Evolutionary conservation across 2,329 filamentous ascomycete species (phyloP).

Genomic region (Colletotrichum sp.): DNA sequence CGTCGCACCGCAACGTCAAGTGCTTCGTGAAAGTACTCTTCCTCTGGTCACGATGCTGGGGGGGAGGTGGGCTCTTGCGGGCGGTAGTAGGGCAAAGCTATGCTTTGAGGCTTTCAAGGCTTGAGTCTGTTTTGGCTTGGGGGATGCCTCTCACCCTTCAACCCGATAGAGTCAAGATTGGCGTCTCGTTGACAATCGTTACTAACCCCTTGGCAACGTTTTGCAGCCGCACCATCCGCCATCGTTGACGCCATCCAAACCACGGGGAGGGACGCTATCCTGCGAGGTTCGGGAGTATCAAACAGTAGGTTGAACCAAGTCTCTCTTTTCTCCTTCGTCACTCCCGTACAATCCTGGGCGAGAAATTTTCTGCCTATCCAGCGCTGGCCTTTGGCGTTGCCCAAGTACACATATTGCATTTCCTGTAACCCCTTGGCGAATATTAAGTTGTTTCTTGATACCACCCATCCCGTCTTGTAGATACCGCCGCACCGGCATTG

Average conservation of each 20-base stretch:
- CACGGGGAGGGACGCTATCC: conserved; percentile 91
- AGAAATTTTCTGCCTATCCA: neutral
- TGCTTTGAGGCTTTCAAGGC: neutral
- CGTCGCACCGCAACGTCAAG: neutral
- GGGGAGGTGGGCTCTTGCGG: neutral
- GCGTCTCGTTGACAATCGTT: neutral
- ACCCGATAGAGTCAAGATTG: conserved; percentile 1
- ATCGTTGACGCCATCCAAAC: conserved; percentile 89
- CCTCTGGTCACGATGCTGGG: neutral
- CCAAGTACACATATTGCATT: neutral
- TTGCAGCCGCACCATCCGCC: conserved; percentile 77
- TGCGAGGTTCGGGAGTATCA: conserved; percentile 85
- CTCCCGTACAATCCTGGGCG: neutral
- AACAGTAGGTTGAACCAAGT: conserved; percentile 67
- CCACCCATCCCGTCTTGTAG: neutral
- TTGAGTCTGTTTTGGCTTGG: neutral
- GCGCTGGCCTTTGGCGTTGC: neutral
- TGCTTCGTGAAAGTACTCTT: neutral
- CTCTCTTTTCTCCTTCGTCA: neutral
- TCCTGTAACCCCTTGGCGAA: conserved; percentile 13
- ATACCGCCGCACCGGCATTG: neutral
- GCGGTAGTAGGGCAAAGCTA: neutral
- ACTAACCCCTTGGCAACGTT: conserved; percentile 9
- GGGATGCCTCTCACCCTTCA: neutral
- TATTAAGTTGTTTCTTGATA: conserved; percentile 9